These are phyloP conservation scores for Beverwykella pulmonaria DNA, from an alignment of 495 filamentous ascomycete species.

Conservation along the genomic window DNA sequence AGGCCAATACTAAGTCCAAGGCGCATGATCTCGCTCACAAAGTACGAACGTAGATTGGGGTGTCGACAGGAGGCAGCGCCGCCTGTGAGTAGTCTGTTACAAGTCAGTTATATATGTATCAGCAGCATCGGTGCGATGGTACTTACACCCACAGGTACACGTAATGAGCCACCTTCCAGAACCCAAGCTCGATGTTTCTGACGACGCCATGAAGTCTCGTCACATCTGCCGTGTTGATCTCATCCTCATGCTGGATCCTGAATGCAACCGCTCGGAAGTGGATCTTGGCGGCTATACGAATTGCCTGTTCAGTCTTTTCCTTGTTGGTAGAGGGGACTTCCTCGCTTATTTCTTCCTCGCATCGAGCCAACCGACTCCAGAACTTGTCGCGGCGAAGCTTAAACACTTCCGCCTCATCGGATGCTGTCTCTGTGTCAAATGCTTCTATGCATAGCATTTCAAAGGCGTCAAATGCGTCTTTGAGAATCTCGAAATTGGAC, in stretches of 20 bases:
- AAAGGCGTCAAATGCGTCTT: slow-evolving; percentile 21
- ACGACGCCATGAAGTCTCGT: slow-evolving; percentile 4
- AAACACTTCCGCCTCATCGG: slow-evolving; percentile 9
- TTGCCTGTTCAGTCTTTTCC: slow-evolving; percentile 3
- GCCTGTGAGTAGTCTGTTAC: slow-evolving; percentile 22
- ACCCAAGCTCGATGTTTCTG: slow-evolving; percentile 7
- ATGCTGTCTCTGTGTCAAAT: slow-evolving; percentile 16
- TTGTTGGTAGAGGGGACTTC: background rate
- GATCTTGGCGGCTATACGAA: slow-evolving; percentile 14
- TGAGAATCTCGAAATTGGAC: slow-evolving; percentile 14
- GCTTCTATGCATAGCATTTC: slow-evolving; percentile 32
- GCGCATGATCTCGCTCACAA: slow-evolving; percentile 29
- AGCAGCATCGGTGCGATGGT: background rate
- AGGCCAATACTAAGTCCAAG: slow-evolving; percentile 24
- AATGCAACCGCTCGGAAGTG: slow-evolving; percentile 20
- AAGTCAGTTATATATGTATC: background rate
- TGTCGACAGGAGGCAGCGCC: slow-evolving; percentile 17
- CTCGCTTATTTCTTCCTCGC: background rate
- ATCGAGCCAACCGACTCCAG: background rate
- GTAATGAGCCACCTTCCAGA: slow-evolving; percentile 28
- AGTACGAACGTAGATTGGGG: slow-evolving; percentile 12
- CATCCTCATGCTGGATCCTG: slow-evolving; percentile 22
- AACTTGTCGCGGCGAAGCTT: slow-evolving; percentile 9
- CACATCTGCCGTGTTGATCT: slow-evolving; percentile 9
- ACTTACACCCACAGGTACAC: slow-evolving; percentile 28